These are phyloP conservation scores for Gentiana macrophylla DNA, from an alignment of 257 asterid genomes.

Conservation along the genomic window DNA sequence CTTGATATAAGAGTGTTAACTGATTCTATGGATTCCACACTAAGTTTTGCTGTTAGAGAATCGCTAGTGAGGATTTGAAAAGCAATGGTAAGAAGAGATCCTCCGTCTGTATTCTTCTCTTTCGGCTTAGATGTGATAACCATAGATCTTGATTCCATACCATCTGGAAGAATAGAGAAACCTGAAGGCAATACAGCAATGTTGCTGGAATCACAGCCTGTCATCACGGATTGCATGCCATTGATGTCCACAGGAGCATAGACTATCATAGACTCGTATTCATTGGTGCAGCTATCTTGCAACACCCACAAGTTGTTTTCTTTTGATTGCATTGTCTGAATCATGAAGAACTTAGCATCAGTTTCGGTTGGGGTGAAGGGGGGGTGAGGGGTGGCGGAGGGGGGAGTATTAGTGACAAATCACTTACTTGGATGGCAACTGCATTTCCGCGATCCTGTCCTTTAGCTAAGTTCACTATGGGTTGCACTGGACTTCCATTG, in stretches of 20 bases:
- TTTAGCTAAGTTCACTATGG: slow-evolving; percentile 64
- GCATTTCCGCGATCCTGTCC: slow-evolving; percentile 76
- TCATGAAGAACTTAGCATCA: not conserved
- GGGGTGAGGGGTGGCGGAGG: not conserved
- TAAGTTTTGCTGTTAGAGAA: slow-evolving; percentile 37
- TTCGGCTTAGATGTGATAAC: slow-evolving; percentile 56
- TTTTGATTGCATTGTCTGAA: slow-evolving; percentile 43
- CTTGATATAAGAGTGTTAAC: slow-evolving; percentile 49
- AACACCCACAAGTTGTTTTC: slow-evolving; percentile 52
- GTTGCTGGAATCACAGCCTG: slow-evolving; percentile 75
- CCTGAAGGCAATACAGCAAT: slow-evolving; percentile 64
- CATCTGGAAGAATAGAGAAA: slow-evolving; percentile 69
- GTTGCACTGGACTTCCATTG: slow-evolving; percentile 39
- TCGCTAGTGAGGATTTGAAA: slow-evolving; percentile 56
- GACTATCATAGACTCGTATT: slow-evolving; percentile 51
- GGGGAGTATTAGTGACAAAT: not conserved
- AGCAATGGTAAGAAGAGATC: slow-evolving; percentile 58
- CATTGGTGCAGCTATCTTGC: slow-evolving; percentile 63
- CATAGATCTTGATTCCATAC: slow-evolving; percentile 53
- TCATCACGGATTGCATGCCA: slow-evolving; percentile 62
- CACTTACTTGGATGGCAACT: slow-evolving; percentile 57
- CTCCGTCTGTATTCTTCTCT: slow-evolving; percentile 66
- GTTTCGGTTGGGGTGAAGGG: not conserved
- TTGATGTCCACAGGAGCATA: slow-evolving; percentile 66
- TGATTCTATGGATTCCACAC: slow-evolving; percentile 50